phyloP scores from a whole-genome alignment of 805 yeast genomes.

The Gaillardinia entomophila region DNA sequence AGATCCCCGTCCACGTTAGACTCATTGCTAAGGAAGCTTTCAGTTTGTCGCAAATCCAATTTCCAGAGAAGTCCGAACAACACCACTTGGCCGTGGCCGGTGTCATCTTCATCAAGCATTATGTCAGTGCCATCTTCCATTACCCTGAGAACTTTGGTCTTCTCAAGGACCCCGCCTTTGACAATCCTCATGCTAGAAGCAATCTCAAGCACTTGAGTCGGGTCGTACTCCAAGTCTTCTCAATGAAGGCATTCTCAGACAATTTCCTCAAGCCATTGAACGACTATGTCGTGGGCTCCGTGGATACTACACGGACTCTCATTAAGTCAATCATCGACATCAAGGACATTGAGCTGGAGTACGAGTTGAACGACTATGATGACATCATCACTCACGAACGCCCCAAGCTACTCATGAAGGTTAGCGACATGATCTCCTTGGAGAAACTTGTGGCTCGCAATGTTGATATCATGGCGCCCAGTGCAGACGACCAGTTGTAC shows the following conservation, averaged over 20 bases:
- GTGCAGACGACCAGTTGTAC: constrained; percentile 50
- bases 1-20: constrained; percentile 31
- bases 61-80: constrained; percentile 55
- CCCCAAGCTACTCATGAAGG: constrained; percentile 40
- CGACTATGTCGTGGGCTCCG: constrained; percentile 55
- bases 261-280: constrained; percentile 75
- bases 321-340: constrained; percentile 47
- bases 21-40: constrained; percentile 30
- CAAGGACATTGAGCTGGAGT: constrained; percentile 53
- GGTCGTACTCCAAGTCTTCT: constrained; percentile 58
- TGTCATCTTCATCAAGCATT: constrained; percentile 51
- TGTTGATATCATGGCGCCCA: constrained; percentile 40
- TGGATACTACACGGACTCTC: constrained; percentile 40
- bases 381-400: constrained; percentile 52
- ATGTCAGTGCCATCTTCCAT: constrained; percentile 39
- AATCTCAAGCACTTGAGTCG: constrained; percentile 55
- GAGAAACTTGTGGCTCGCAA: constrained; percentile 38
- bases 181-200: constrained; percentile 21
- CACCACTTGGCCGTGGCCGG: constrained; percentile 66
- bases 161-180: constrained; percentile 17
- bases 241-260: constrained; percentile 65
- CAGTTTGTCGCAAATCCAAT: constrained; percentile 36
- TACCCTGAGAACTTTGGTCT: constrained; percentile 58
- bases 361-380: constrained; percentile 58
- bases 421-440: constrained; percentile 42